phyloP scores from a whole-genome alignment of 768 basidiomycete species.

The Amylocystis lapponica region DNA sequence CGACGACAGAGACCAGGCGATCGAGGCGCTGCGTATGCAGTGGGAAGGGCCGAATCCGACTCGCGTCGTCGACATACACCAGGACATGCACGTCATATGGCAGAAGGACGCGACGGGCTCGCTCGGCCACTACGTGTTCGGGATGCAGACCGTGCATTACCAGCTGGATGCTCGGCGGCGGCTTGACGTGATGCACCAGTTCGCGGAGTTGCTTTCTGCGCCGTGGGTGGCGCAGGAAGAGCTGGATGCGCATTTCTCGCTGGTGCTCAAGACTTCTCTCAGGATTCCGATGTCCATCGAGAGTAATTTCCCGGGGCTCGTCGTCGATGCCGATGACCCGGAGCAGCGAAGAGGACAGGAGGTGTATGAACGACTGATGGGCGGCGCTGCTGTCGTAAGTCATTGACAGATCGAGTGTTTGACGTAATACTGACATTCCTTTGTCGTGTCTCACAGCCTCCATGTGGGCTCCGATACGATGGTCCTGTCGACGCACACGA shows the following conservation, averaged over 20 bases:
- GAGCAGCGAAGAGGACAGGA: background rate
- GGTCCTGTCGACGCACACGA: no score
- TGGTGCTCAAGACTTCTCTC: background rate
- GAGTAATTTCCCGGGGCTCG: background rate
- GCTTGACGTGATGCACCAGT: background rate
- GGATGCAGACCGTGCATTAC: background rate
- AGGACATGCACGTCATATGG: background rate
- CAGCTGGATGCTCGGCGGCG: background rate
- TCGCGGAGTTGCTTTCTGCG: background rate
- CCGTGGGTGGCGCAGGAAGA: background rate
- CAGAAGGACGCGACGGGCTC: background rate
- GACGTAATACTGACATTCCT: no score
- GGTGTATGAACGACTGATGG: background rate
- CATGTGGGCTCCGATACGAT: no score
- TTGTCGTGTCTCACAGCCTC: no score
- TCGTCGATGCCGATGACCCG: background rate
- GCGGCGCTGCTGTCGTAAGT: no score
- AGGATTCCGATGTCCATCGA: background rate
- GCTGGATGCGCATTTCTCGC: background rate
- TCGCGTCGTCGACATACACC: background rate
- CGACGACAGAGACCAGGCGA: background rate
- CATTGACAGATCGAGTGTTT: no score
- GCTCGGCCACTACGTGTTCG: conserved; percentile 1
- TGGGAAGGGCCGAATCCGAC: background rate
- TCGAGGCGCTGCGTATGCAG: background rate